These are phyloP conservation scores for Erodium maritimum DNA, from an alignment of 345 rosid genomes.

Conservation along the genomic window DNA sequence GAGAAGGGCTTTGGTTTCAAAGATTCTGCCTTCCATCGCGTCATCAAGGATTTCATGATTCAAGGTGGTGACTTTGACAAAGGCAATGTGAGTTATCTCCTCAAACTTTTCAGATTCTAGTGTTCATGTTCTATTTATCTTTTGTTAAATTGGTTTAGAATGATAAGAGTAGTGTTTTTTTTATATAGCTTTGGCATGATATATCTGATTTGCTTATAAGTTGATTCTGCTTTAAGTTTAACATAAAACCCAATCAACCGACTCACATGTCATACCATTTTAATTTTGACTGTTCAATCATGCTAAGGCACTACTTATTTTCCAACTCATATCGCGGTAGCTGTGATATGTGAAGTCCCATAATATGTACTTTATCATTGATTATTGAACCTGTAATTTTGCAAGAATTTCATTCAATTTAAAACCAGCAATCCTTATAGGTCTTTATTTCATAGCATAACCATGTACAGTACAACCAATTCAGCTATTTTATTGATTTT, in stretches of 20 bases:
- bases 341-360: not conserved
- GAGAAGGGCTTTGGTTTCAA: slow-evolving; percentile 97
- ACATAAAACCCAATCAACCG: not conserved
- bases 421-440: too few species aligned
- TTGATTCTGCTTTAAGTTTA: not conserved
- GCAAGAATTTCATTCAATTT: too few species aligned
- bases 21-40: slow-evolving; percentile 73
- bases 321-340: not conserved
- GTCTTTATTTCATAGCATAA: too few species aligned
- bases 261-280: not conserved
- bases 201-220: not conserved
- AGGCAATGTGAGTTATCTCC: slow-evolving; percentile 61
- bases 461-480: not conserved
- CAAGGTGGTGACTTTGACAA: slow-evolving; percentile 98
- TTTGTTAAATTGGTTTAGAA: too few species aligned
- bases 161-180: too few species aligned
- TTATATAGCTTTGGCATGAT: not conserved
- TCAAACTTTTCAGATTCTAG: not conserved
- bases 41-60: slow-evolving; percentile 94
- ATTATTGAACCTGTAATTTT: too few species aligned
- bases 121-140: not conserved
- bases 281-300: not conserved
- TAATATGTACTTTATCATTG: not conserved
- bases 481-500: not conserved
- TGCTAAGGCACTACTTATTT: not conserved